phyloP scores from a whole-genome alignment of 345 rosid genomes.

The Viola odorata region DNA sequence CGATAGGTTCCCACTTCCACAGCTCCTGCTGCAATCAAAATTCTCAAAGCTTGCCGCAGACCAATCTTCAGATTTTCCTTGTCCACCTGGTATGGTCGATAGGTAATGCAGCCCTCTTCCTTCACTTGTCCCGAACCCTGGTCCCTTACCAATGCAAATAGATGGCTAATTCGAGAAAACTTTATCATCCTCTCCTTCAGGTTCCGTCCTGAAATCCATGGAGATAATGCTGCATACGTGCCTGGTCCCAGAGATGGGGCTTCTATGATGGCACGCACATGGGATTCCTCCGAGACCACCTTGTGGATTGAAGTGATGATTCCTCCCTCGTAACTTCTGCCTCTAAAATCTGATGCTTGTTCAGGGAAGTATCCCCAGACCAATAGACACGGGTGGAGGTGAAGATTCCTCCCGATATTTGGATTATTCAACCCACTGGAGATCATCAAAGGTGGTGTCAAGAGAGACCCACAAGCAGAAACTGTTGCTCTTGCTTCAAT shows the following conservation, averaged over 20 bases:
- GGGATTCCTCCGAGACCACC: slow-evolving; percentile 36
- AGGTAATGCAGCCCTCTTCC: slow-evolving; percentile 31
- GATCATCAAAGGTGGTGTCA: slow-evolving; percentile 60
- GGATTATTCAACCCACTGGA: slow-evolving; percentile 52
- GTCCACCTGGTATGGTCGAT: slow-evolving; percentile 36
- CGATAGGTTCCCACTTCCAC: slow-evolving; percentile 66
- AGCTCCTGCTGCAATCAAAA: slow-evolving; percentile 73
- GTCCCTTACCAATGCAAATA: slow-evolving; percentile 40
- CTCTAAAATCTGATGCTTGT: slow-evolving; percentile 23
- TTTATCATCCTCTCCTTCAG: slow-evolving; percentile 49
- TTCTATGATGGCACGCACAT: slow-evolving; percentile 46
- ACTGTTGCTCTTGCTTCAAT: slow-evolving; percentile 56
- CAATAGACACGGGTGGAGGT: slow-evolving; percentile 52
- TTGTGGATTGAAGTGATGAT: slow-evolving; percentile 54
- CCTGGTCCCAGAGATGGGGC: slow-evolving; percentile 60
- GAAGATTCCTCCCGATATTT: slow-evolving; percentile 57
- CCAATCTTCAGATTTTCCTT: slow-evolving; percentile 57
- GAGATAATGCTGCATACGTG: slow-evolving; percentile 39
- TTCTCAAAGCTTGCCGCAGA: slow-evolving; percentile 51
- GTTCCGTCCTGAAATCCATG: slow-evolving; percentile 66
- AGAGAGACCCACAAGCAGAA: slow-evolving; percentile 59
- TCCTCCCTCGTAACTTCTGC: slow-evolving; percentile 50
- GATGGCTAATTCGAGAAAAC: slow-evolving; percentile 45
- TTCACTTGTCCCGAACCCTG: slow-evolving; percentile 37
- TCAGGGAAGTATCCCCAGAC: slow-evolving; percentile 73